Base-by-base conservation (phyloP, 192 early-diverging fungal species). In the Dissophora ornata region DNA sequence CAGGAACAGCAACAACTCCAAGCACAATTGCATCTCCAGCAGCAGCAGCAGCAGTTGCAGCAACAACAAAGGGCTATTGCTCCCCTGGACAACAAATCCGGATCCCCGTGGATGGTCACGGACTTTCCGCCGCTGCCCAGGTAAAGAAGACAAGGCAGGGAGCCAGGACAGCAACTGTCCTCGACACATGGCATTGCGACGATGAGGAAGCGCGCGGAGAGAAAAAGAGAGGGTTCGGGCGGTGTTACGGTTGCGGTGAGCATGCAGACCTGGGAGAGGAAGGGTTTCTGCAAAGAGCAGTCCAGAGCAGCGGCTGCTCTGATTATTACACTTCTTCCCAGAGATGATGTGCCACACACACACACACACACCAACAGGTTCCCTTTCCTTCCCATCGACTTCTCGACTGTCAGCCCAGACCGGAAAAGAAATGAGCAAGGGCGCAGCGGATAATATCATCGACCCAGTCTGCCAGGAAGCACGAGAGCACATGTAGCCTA, bases 1-100 rank as follows among this genome's bases (percentile, higher is more conserved):
- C 71, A 65, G 28, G 71, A 61, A 12, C 62, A 67, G 42, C 71
- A 68, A 12, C 65, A 74, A n/a, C 19, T 65, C 46, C 54, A 64
- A 26, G 53, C 60, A 6, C 56, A 57, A 15, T 44, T 65, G 7
- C 70, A 71, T n/a, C 54, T 57, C 26, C 63, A 55, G 28, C 38
- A 60, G 19, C 68, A 61, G 16, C 44, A 38, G 3, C 68, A 68
- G 49, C 67, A 57, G 1, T 57, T 48, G 25, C 71, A 66, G 46
- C 55, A 59, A n/a, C 46, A 71, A 4, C 70, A 73, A 15, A 28
- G 63, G 15, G 1, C 57, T 5, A 29, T 48, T n/a, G 44, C 26
- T 8, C 41, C 62, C 1, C 16, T 59, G 25, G 71, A 75, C 8
- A n/a, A n/a, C n/a, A 66, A 75, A 50, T 19, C 71, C 22, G 50